Conservation (phyloP, 2,329 filamentous ascomycete genomes). For the Xylaria hypoxylon region DNA sequence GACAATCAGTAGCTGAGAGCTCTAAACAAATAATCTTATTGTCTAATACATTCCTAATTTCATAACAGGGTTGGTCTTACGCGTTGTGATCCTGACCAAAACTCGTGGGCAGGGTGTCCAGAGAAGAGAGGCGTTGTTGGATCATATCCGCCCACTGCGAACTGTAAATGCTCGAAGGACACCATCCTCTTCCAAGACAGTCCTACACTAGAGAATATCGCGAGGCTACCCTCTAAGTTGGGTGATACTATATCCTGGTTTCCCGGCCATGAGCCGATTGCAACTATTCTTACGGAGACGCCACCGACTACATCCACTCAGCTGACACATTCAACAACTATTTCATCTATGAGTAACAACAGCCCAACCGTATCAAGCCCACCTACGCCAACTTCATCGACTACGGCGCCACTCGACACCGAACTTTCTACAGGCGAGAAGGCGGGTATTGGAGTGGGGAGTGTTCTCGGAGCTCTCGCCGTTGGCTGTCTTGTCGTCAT, state of each 20-base stretch:
- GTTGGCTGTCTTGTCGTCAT: slow-evolving; percentile 26
- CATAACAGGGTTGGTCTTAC: slow-evolving; percentile 37
- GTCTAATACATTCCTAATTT: slow-evolving; percentile 18
- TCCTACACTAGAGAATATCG: slow-evolving; percentile 36
- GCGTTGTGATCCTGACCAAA: slow-evolving; percentile 33
- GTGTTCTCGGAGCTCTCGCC: slow-evolving; percentile 23
- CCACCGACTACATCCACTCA: slow-evolving; percentile 13
- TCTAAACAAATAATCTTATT: background rate
- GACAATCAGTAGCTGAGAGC: background rate
- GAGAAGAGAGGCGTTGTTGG: slow-evolving; percentile 34
- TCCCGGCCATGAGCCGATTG: slow-evolving; percentile 25
- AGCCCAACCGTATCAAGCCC: background rate
- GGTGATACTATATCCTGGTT: slow-evolving; percentile 38
- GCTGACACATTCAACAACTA: slow-evolving; percentile 2
- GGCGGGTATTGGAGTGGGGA: slow-evolving; percentile 35
- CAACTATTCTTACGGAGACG: background rate
- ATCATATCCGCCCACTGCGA: slow-evolving; percentile 28
- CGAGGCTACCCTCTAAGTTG: slow-evolving; percentile 29
- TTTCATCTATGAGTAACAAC: background rate
- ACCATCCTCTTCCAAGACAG: slow-evolving; percentile 30
- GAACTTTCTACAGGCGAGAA: slow-evolving; percentile 30
- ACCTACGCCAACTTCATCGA: slow-evolving; percentile 14
- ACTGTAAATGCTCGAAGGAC: slow-evolving; percentile 36
- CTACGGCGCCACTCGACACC: background rate
- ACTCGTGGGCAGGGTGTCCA: slow-evolving; percentile 39